Conservation (phyloP, 352 stramenopile genomes). For the Hyaloperonospora brassicae region DNA sequence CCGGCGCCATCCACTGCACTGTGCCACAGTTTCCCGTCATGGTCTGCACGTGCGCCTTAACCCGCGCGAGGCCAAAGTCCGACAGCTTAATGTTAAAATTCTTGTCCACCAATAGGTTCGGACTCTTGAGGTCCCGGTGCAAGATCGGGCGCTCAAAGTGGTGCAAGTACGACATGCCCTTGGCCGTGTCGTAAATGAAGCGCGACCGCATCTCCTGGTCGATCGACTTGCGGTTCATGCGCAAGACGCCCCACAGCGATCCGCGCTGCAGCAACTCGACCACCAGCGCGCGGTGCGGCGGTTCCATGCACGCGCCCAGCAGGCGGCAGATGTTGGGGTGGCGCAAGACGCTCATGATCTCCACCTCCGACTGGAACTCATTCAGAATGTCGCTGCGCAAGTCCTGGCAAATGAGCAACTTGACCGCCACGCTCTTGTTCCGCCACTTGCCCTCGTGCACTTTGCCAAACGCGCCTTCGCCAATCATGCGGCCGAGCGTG, state of each 20-base stretch:
- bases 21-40: slow-evolving; percentile 85
- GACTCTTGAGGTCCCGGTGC: slow-evolving; percentile 79
- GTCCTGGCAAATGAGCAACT: slow-evolving; percentile 61
- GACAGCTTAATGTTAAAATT: slow-evolving; percentile 83
- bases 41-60: slow-evolving; percentile 76
- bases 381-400: slow-evolving; percentile 50
- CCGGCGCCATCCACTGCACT: slow-evolving; percentile 58
- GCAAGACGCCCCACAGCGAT: slow-evolving; percentile 89
- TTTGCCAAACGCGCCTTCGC: slow-evolving; percentile 60
- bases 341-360: slow-evolving; percentile 78
- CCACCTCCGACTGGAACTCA: slow-evolving; percentile 62
- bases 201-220: slow-evolving; percentile 44
- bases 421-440: slow-evolving; percentile 56
- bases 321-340: slow-evolving; percentile 95
- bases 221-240: slow-evolving; percentile 49
- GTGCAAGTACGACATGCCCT: slow-evolving; percentile 83
- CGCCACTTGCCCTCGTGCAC: slow-evolving; percentile 65
- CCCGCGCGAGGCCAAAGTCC: slow-evolving; percentile 75
- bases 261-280: slow-evolving; percentile 89
- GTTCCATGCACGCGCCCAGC: slow-evolving; percentile 90
- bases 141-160: slow-evolving; percentile 77
- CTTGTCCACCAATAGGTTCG: slow-evolving; percentile 77
- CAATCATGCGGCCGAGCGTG: slow-evolving; percentile 50
- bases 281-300: slow-evolving; percentile 89
- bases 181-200: slow-evolving; percentile 69